These are phyloP conservation scores for Aspergillus chevalieri DNA, from an alignment of 2,329 filamentous ascomycete genomes.

Conservation along the genomic window DNA sequence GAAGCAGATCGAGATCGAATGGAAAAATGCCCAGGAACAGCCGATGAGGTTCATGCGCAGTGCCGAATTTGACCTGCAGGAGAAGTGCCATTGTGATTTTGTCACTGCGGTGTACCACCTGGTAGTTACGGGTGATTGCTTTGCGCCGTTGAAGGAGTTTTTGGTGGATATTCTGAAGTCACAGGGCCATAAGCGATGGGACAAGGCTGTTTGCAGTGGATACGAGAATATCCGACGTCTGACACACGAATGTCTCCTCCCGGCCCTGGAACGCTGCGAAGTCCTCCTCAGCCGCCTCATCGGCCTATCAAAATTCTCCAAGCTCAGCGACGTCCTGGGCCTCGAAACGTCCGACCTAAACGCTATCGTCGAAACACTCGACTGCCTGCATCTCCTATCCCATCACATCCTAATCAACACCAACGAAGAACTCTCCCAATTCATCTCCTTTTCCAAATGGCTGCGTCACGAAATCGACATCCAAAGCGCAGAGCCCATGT, in stretches of 20 bases:
- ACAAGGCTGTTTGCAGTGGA: slow-evolving; percentile 73
- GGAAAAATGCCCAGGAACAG: slow-evolving; percentile 73
- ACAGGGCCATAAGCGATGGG: slow-evolving; percentile 90
- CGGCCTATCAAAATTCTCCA: slow-evolving; percentile 76
- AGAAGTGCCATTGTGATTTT: slow-evolving; percentile 59
- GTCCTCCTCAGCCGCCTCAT: slow-evolving; percentile 77
- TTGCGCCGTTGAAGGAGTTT: slow-evolving; percentile 74
- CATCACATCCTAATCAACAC: slow-evolving; percentile 66
- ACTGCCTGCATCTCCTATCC: slow-evolving; percentile 67
- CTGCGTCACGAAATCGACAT: slow-evolving; percentile 75
- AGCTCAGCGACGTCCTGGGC: slow-evolving; percentile 59
- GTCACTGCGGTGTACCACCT: slow-evolving; percentile 76
- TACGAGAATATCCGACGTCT: slow-evolving; percentile 71
- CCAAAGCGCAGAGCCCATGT: slow-evolving; percentile 58
- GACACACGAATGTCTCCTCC: slow-evolving; percentile 80
- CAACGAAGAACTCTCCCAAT: slow-evolving; percentile 72
- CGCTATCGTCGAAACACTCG: slow-evolving; percentile 59
- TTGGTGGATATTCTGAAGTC: slow-evolving; percentile 65
- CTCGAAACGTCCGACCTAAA: slow-evolving; percentile 59
- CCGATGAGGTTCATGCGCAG: slow-evolving; percentile 71
- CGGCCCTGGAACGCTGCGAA: slow-evolving; percentile 74
- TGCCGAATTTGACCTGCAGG: slow-evolving; percentile 67
- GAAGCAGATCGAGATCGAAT: slow-evolving; percentile 72
- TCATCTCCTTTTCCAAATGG: slow-evolving; percentile 75
- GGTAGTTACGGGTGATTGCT: slow-evolving; percentile 74